Conservation (phyloP, 257 asterid species). For the Penstemon barbatus region DNA sequence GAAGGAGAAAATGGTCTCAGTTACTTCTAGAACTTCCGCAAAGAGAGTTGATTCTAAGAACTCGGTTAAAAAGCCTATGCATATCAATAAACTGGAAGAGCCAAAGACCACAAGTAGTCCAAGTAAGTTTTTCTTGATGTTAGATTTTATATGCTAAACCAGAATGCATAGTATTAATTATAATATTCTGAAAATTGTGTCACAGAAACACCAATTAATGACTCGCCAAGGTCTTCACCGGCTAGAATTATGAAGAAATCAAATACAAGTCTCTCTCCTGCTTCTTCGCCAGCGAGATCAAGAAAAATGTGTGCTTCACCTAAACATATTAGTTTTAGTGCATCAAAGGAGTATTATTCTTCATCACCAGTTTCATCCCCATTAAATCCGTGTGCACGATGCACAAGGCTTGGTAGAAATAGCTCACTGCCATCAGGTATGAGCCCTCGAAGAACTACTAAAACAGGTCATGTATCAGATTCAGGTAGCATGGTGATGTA, state of each 20-base stretch:
- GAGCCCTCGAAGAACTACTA: slow-evolving; percentile 37
- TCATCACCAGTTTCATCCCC: slow-evolving; percentile 50
- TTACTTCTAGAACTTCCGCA: slow-evolving; percentile 26
- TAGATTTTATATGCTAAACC: not conserved
- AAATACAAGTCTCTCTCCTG: slow-evolving; percentile 26
- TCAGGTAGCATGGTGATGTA: slow-evolving; percentile 25
- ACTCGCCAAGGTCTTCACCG: slow-evolving; percentile 45
- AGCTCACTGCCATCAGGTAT: slow-evolving; percentile 22
- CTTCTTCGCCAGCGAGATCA: slow-evolving; percentile 46
- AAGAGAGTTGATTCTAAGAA: slow-evolving; percentile 32
- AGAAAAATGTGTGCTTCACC: slow-evolving; percentile 33
- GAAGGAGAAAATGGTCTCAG: slow-evolving; percentile 26
- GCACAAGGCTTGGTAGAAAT: slow-evolving; percentile 37
- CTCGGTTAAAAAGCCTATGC: slow-evolving; percentile 34
- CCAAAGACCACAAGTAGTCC: slow-evolving; percentile 34
- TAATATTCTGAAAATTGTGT: not conserved
- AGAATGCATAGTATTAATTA: not conserved
- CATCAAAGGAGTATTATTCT: slow-evolving; percentile 27
- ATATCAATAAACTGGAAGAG: slow-evolving; percentile 37
- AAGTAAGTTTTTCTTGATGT: slow-evolving; percentile 36
- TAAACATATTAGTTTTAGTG: slow-evolving; percentile 15
- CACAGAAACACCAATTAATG: slow-evolving; percentile 37
- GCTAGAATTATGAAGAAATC: slow-evolving; percentile 26
- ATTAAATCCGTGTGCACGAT: slow-evolving; percentile 42
- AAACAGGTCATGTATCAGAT: slow-evolving; percentile 24